Evolutionary conservation across 192 early-diverging fungal genomes (phyloP).

Genomic region (Podila horticola): DNA sequence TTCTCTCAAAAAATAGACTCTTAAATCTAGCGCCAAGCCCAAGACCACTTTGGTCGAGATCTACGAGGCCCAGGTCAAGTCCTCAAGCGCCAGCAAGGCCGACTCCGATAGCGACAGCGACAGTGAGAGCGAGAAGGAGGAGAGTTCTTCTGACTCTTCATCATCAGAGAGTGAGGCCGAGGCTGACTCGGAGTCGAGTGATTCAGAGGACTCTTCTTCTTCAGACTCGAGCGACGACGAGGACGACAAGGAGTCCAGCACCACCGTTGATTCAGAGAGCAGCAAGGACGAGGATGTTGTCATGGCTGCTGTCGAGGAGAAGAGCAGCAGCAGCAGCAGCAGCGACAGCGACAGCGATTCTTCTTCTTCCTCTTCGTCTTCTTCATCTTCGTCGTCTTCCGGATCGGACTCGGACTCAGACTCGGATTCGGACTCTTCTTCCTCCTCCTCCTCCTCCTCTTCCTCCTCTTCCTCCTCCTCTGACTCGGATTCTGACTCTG

Average conservation of each 20-base stretch:
- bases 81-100: not conserved
- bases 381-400: conserved; percentile 17
- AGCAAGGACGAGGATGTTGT: conserved; percentile 17
- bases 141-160: conserved; percentile 34
- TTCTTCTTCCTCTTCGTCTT: conserved; percentile 26
- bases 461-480: conserved; percentile 33
- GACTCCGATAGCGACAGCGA: conserved; percentile 7
- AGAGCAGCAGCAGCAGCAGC: conserved; percentile 30
- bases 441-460: conserved; percentile 37
- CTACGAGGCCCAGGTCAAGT: conserved; percentile 14
- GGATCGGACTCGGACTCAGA: conserved; percentile 8
- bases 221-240: conserved; percentile 51
- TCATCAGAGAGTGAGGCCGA: conserved; percentile 48
- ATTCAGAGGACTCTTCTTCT: conserved; percentile 24
- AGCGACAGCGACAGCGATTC: conserved; percentile 20
- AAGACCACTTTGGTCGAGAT: conserved; percentile 39
- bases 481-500: conserved; percentile 38
- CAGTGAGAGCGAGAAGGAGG: conserved; percentile 31
- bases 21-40: conserved; percentile 42
- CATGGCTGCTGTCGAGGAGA: conserved; percentile 4
- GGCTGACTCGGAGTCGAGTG: conserved; percentile 47
- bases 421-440: conserved; percentile 25
- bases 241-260: conserved; percentile 52
- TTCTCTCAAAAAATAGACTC: conserved; percentile 18
- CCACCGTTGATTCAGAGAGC: conserved; percentile 42